phyloP scores from a whole-genome alignment of 148 eudicot species.

The Arbutus unedo region DNA sequence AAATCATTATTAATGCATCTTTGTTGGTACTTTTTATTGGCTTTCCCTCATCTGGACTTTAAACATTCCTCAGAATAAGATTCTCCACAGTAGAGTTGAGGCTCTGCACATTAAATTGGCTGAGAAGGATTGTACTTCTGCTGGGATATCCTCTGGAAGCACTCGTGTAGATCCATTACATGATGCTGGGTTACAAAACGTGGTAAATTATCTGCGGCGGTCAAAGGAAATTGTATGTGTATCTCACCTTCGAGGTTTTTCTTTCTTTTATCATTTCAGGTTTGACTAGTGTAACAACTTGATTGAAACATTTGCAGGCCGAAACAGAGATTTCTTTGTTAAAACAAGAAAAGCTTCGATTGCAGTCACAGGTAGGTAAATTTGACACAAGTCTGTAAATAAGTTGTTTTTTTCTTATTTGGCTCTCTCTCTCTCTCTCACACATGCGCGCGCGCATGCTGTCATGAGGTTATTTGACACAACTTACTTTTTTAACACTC shows the following conservation, averaged over 20 bases:
- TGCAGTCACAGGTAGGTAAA: conserved; percentile 61
- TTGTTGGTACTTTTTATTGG: background rate
- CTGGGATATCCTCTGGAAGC: conserved; percentile 42
- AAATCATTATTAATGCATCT: background rate
- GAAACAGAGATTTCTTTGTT: conserved; percentile 90
- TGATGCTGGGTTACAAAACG: conserved; percentile 72
- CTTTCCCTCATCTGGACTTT: background rate
- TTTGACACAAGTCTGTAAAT: background rate
- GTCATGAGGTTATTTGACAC: background rate
- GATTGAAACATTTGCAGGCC: conserved; percentile 33
- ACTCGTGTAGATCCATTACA: conserved; percentile 30
- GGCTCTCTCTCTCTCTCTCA: background rate
- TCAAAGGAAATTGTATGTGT: conserved; percentile 79
- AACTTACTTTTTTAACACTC: background rate
- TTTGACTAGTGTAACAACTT: background rate
- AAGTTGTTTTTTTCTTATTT: background rate
- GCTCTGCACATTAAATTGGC: conserved; percentile 78
- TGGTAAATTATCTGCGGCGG: conserved; percentile 85
- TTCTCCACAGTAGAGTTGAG: conserved; percentile 73
- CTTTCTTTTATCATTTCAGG: background rate
- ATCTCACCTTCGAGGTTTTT: background rate
- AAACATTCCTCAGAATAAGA: conserved; percentile 49
- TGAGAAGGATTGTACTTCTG: conserved; percentile 53
- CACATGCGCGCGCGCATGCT: too few species aligned
- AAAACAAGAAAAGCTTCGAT: conserved; percentile 85